Evolutionary conservation across 495 filamentous ascomycete species (phyloP), one percentile per base, ranked within the genome.

Genomic region (Tirmania nivea): DNA sequence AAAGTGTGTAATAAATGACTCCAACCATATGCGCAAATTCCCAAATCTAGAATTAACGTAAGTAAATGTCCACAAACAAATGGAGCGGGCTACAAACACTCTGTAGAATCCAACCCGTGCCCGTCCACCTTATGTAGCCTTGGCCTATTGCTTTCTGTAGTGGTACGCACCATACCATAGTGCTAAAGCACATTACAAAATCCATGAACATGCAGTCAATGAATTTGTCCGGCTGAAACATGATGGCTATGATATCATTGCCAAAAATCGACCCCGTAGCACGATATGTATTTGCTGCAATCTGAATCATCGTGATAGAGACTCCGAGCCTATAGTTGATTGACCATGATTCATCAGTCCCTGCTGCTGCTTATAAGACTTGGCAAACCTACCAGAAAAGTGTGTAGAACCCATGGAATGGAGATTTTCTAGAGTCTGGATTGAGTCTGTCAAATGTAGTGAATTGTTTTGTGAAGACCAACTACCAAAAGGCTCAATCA

Each of bases 321-420:
- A 83, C 75, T 3, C 70, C 70, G 49, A 86, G 71, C 74, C 61
- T 64, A 39, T 21, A 48, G 34, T 45, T 45, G 25, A 31, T 31
- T 31, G 25, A 31, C 9, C 14, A 19, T 34, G 25, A 7, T 52
- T 50, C 12, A 34, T 55, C 52, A 55, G 20, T 48, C 35, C 21
- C 8, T 35, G n/a, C 42, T 21, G 39, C 34, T 51, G 35, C 36
- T 25, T 16, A 45, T 14, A 45, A 45, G 19, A 8, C 21, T 16
- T 12, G 25, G 34, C 16, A 36, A 31, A 12, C 36, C 49, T 54
- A 55, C 75, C 82, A 86, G 66, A 86, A 84, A 6, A 86, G 71
- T 1, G 78, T 81, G 57, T 82, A 86, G 65, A 86, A 86, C 34
- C 82, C 82, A 59, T 81, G 75, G 56, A 84, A 86, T 9, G 76